Conservation (phyloP, 1,284 basidiomycete species). For the Taiwanofungus camphoratus region DNA sequence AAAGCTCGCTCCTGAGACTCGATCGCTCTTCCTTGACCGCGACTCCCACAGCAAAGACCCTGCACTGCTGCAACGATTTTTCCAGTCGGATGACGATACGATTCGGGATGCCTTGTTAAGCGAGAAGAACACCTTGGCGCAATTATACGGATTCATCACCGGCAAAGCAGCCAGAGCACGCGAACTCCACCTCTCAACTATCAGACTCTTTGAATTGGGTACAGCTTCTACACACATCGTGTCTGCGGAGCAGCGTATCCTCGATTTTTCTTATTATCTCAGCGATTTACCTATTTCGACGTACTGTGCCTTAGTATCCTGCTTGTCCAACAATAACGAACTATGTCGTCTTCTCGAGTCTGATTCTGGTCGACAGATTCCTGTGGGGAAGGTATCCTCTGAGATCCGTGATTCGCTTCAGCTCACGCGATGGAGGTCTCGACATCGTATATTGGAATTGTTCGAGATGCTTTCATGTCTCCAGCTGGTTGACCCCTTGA, state of each 20-base stretch:
- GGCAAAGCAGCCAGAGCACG: constrained; percentile 59
- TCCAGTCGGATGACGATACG: constrained; percentile 43
- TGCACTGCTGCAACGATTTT: constrained; percentile 43
- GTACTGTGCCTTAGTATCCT: constrained; percentile 58
- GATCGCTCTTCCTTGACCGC: constrained; percentile 36
- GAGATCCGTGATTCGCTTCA: constrained; percentile 45
- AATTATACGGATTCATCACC: constrained; percentile 63
- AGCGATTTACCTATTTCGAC: constrained; percentile 52
- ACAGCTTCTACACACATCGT: constrained; percentile 39
- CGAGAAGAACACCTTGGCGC: constrained; percentile 59
- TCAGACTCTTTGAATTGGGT: constrained; percentile 41
- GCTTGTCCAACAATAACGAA: constrained; percentile 45
- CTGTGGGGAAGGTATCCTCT: constrained; percentile 45
- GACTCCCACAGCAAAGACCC: constrained; percentile 35
- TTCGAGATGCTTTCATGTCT: constrained; percentile 52
- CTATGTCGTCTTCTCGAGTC: constrained; percentile 42
- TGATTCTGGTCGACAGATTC: constrained; percentile 39
- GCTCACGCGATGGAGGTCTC: constrained; percentile 49
- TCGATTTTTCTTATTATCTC: constrained; percentile 51
- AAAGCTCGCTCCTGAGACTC: no score
- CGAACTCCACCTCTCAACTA: constrained; percentile 52
- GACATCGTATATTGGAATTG: constrained; percentile 53
- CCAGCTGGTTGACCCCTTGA: constrained; percentile 50
- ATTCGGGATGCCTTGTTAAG: constrained; percentile 56
- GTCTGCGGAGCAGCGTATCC: constrained; percentile 46